phyloP scores from a whole-genome alignment of 129 eudicot species.

The Arctium lappa region DNA sequence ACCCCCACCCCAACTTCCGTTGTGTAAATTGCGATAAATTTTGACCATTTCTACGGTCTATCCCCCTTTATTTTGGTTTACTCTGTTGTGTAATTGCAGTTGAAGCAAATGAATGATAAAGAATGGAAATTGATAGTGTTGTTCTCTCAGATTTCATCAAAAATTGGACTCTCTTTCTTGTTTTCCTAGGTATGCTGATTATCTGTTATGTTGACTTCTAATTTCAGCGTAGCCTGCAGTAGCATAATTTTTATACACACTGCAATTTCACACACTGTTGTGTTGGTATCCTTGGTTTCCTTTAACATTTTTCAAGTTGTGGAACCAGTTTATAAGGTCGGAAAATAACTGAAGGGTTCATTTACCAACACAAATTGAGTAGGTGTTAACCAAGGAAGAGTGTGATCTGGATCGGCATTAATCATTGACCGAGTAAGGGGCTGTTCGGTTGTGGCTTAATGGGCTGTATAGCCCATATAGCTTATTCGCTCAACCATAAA shows the following conservation, averaged over 20 bases:
- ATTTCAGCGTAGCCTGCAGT: neutral
- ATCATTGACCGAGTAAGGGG: too few species aligned
- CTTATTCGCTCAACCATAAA: too few species aligned
- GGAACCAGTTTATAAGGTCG: neutral
- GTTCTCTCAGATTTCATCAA: slow-evolving; percentile 10
- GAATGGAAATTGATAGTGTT: slow-evolving; percentile 25
- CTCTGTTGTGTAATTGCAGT: slow-evolving; percentile 37
- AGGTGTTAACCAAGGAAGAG: too few species aligned
- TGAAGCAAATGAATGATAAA: slow-evolving; percentile 29
- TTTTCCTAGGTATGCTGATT: slow-evolving; percentile 10
- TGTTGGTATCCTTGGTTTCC: neutral
- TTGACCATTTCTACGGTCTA: slow-evolving; percentile 42
- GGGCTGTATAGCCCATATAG: too few species aligned
- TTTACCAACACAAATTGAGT: too few species aligned
- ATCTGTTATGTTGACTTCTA: neutral
- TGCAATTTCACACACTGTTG: neutral
- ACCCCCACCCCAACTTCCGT: slow-evolving; percentile 8
- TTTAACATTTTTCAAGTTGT: neutral
- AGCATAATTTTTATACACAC: neutral
- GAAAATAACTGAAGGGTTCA: neutral
- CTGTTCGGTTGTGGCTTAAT: too few species aligned
- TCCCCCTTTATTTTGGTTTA: slow-evolving; percentile 13
- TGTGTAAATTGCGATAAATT: slow-evolving; percentile 42
- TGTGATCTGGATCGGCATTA: too few species aligned
- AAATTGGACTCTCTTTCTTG: slow-evolving; percentile 4